Evolutionary conservation across 208 protist genomes (phyloP).

Genomic region (Vickermania ingenoplastis): DNA sequence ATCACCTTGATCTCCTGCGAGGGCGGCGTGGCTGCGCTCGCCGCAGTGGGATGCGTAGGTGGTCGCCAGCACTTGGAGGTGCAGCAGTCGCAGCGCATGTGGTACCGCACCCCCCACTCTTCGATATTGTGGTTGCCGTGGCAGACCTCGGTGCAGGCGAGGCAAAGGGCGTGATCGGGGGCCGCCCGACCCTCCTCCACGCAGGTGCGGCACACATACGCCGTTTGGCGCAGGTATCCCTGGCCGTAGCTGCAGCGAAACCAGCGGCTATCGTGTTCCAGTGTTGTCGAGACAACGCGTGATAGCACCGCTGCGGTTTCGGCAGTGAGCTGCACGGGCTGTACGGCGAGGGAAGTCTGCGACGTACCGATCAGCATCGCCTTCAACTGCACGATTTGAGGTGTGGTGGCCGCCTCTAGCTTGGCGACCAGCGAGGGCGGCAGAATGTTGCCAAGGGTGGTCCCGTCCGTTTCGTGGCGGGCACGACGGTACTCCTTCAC

Average conservation of each 20-base stretch:
- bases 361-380: slow-evolving; percentile 59
- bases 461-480: slow-evolving; percentile 9
- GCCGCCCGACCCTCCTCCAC: slow-evolving; percentile 40
- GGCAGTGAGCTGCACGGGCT: slow-evolving; percentile 32
- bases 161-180: slow-evolving; percentile 55
- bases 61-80: slow-evolving; percentile 56
- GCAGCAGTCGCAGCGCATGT: slow-evolving; percentile 87
- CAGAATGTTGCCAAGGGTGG: slow-evolving; percentile 28
- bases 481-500: slow-evolving; percentile 35
- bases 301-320: slow-evolving; percentile 50
- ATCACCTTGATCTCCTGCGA: neutral
- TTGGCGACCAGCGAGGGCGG: slow-evolving; percentile 12
- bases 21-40: neutral
- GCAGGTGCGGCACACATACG: slow-evolving; percentile 79
- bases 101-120: slow-evolving; percentile 74
- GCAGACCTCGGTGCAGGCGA: slow-evolving; percentile 76
- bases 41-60: neutral
- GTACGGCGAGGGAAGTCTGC: slow-evolving; percentile 1
- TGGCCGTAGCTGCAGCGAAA: slow-evolving; percentile 67
- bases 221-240: slow-evolving; percentile 65
- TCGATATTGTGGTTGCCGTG: slow-evolving; percentile 71
- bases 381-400: slow-evolving; percentile 31
- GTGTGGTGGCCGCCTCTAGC: slow-evolving; percentile 11
- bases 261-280: slow-evolving; percentile 57
- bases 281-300: slow-evolving; percentile 48